These are phyloP conservation scores for Debaryomyces singareniensis DNA, from an alignment of 1,139 yeast genomes.

Conservation along the genomic window DNA sequence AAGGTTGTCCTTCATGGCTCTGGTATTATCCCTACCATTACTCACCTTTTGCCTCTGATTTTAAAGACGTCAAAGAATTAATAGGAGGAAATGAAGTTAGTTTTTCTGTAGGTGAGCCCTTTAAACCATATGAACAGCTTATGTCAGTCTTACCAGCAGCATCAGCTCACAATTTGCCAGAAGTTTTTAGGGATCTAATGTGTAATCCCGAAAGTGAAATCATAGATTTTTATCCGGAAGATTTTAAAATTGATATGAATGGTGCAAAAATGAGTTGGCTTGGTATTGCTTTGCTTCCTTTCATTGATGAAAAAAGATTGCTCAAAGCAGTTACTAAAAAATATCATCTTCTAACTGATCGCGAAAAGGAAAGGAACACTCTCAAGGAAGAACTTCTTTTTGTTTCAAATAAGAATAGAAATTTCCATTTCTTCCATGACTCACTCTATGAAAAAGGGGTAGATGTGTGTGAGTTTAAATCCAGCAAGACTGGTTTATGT, in stretches of 20 bases:
- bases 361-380: constrained; percentile 67
- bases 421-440: constrained; percentile 30
- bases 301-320: constrained; percentile 78
- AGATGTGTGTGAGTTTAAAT: constrained; percentile 34
- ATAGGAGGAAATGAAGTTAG: constrained; percentile 49
- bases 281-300: constrained; percentile 85
- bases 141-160: constrained; percentile 98
- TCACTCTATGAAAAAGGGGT: constrained; percentile 27
- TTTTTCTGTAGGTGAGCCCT: constrained; percentile 73
- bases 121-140: constrained; percentile 89
- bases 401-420: constrained; percentile 51
- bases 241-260: constrained; percentile 88
- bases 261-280: constrained; percentile 96
- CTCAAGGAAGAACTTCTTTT: constrained; percentile 56
- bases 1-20: constrained; percentile 98
- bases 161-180: constrained; percentile 86
- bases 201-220: constrained; percentile 73
- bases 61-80: constrained; percentile 44
- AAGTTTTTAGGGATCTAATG: constrained; percentile 79
- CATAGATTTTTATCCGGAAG: constrained; percentile 86
- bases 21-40: constrained; percentile 98
- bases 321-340: constrained; percentile 59
- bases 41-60: constrained; percentile 95
- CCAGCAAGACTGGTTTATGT: constrained; percentile 53
- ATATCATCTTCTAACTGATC: constrained; percentile 58